Evolutionary conservation across 2,329 filamentous ascomycete genomes (phyloP), one percentile per base, ranked within the genome.

Genomic region (Microdochium trichocladiopsis): DNA sequence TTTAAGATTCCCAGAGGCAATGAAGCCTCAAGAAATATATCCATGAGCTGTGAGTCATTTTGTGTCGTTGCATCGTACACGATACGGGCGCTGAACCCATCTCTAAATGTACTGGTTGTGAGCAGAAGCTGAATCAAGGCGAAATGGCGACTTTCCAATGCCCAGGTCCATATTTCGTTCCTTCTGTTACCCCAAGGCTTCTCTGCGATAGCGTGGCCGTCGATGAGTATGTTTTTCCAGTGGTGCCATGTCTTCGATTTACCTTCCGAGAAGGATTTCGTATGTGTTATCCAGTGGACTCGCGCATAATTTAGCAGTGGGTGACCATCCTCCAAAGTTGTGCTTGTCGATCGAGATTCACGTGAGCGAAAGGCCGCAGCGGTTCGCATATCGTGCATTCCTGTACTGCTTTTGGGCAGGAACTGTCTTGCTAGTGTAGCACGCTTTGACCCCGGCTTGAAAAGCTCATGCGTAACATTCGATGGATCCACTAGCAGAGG

Each of bases 221-320:
- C 4, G 31, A 48, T 22, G 14, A 53, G 3, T 12, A 55, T 52
- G 6, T 33, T 12, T 23, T 47, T 49, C 50, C 53, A 53, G 22
- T 47, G 16, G 25, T 33, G 18, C 49, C 49, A 53, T 2, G 43
- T 58, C 43, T 52, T 53, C 2, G 57, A 55, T 41, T 25, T 45
- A 0, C 3, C 14, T 5, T 50, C 3, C 14, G 36, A 31, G 33
- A 59, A 59, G 5, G 49, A 23, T 36, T 25, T 50, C 8, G 57
- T 53, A 18, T 59, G 56, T 2, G 21, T 1, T 28, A 59, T 52
- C 53, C 55, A 58, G 49, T 55, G 22, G 2, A 18, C 47, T 48
- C 53, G 48, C 5, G 56, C 55, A 41, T 58, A 59, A 9, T 54
- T 50, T 18, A 52, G 28, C 43, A 54, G 57, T 3, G 51, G 48